Evolutionary conservation across 345 rosid genomes (phyloP).

Genomic region (Brassica cretica): DNA sequence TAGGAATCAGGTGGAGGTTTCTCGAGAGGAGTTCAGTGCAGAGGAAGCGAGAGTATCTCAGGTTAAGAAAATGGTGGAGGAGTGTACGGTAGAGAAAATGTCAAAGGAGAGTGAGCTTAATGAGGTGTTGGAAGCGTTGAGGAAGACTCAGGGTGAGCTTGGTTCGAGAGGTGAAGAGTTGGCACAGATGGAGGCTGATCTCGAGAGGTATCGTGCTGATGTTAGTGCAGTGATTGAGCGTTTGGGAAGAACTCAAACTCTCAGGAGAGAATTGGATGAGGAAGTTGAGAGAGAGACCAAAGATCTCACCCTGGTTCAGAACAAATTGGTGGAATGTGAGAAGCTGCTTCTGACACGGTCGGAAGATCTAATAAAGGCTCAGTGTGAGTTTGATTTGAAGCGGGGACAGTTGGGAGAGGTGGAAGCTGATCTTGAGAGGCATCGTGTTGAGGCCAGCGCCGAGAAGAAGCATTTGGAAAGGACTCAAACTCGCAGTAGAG

Average conservation of each 20-base stretch:
- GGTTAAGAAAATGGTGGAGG: conserved; percentile 6
- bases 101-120: conserved; percentile 12
- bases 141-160: background rate
- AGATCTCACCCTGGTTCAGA: background rate
- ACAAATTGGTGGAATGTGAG: background rate
- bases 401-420: background rate
- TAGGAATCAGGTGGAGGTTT: background rate
- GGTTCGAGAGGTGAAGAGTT: background rate
- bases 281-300: background rate
- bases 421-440: background rate
- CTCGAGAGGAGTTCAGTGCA: background rate
- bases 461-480: background rate
- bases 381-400: background rate
- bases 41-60: conserved; percentile 12
- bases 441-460: background rate
- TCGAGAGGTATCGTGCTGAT: background rate
- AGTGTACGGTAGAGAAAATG: background rate
- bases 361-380: background rate
- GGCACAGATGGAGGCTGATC: background rate
- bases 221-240: background rate
- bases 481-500: background rate
- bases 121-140: background rate
- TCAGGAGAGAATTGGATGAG: background rate
- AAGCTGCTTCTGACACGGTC: background rate
- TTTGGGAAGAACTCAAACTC: background rate